Evolutionary conservation across 2,329 filamentous ascomycete genomes (phyloP).

Genomic region (Nothophoma quercina): DNA sequence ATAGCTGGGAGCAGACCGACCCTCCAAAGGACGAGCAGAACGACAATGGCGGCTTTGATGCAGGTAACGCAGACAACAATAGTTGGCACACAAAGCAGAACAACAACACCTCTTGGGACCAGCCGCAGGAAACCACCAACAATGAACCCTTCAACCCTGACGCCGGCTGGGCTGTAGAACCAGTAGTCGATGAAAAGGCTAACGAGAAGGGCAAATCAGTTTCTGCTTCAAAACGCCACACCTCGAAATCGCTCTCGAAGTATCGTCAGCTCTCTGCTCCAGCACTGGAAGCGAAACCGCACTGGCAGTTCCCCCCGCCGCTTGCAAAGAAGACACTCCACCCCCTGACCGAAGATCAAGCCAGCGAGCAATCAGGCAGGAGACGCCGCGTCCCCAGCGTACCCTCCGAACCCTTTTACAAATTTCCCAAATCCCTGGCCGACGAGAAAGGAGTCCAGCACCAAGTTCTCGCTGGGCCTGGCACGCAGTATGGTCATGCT

Average conservation of each 20-base stretch:
- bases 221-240: constrained; percentile 11
- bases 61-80: neutral
- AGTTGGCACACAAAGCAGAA: neutral
- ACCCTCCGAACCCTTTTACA: neutral
- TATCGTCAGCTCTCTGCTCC: constrained; percentile 15
- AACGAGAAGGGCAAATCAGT: neutral
- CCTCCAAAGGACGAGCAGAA: neutral
- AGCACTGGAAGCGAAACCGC: constrained; percentile 28
- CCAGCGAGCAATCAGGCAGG: neutral
- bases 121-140: neutral
- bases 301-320: constrained; percentile 38
- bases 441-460: neutral
- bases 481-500: constrained; percentile 47
- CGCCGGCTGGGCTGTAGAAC: neutral
- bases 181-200: neutral
- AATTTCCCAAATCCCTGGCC: neutral
- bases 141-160: neutral
- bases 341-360: neutral
- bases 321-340: neutral
- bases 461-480: constrained; percentile 1
- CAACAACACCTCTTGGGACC: neutral
- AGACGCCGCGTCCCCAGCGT: neutral
- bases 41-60: neutral
- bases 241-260: constrained; percentile 16
- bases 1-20: neutral